A percentile compares a stretch with the other conserved stretches of the same genome.
phyloP scores from a whole-genome alignment of 257 asterid species.

The Solanum raphanifolium region DNA sequence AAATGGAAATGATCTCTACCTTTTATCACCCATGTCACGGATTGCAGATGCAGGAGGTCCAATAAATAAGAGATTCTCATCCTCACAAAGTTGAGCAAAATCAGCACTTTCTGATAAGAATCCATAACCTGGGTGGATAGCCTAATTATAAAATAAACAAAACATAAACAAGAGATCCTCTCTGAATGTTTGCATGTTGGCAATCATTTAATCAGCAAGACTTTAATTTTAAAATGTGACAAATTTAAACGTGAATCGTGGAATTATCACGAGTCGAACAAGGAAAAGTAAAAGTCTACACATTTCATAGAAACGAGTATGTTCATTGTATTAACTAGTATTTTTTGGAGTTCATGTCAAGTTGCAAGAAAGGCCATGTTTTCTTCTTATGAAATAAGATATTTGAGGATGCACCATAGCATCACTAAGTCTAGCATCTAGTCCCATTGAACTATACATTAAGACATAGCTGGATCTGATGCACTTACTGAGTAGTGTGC shows the following conservation, averaged over 20 bases:
- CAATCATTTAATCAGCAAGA: neutral
- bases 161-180: conserved; percentile 18
- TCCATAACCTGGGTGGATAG: conserved; percentile 99
- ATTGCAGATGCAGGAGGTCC: conserved; percentile 98
- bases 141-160: conserved; percentile 50
- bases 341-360: neutral
- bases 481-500: neutral
- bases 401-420: neutral
- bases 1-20: conserved; percentile 27
- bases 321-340: neutral
- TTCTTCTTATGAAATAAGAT: neutral
- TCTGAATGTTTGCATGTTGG: conserved; percentile 9
- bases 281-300: neutral
- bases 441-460: neutral
- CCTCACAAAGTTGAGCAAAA: conserved; percentile 90
- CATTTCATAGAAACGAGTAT: neutral
- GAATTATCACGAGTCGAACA: neutral
- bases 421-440: neutral
- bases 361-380: neutral
- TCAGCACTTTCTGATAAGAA: conserved; percentile 94
- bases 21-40: conserved; percentile 97
- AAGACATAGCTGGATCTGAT: neutral
- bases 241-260: neutral
- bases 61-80: conserved; percentile 65
- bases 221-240: neutral